phyloP scores from a whole-genome alignment of 495 filamentous ascomycete genomes.

The Pseudoneurospora amorphoporcata region DNA sequence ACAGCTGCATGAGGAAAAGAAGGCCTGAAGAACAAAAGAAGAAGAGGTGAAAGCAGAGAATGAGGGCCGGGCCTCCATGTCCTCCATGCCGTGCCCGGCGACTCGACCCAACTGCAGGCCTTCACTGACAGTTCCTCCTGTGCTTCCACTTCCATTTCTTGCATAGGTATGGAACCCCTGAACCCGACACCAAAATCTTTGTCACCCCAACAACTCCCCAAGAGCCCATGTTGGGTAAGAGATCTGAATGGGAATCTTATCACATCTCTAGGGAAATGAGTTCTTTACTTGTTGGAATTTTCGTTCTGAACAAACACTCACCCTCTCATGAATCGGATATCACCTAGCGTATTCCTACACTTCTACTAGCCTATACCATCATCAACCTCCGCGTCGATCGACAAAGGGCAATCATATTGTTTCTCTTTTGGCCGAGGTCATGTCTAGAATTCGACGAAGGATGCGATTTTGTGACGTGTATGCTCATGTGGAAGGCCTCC shows the following conservation, averaged over 20 bases:
- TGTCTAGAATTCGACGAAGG: not conserved
- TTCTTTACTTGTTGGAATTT: not conserved
- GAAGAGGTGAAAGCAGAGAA: not conserved
- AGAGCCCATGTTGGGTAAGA: not conserved
- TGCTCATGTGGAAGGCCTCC: not conserved
- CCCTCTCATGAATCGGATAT: not conserved
- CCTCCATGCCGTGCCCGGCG: not conserved
- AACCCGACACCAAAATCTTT: not conserved
- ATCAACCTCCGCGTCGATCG: not conserved
- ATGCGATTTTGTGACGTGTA: not conserved
- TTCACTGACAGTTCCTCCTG: not conserved
- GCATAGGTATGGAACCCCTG: not conserved
- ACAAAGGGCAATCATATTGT: not conserved
- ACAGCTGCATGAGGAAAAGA: not conserved
- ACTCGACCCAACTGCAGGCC: not conserved
- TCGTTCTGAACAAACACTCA: not conserved
- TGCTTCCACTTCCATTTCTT: not conserved
- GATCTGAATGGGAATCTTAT: not conserved
- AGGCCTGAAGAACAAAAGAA: not conserved
- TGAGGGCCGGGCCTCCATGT: not conserved
- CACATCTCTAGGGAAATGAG: not conserved
- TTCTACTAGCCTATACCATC: not conserved
- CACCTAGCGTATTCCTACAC: not conserved
- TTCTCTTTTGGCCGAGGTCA: not conserved
- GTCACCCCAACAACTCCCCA: not conserved